Evolutionary conservation across 139 green algal genomes (phyloP), one percentile per base, ranked within the genome.

Genomic region (Pseudopediastrum boryanum): DNA sequence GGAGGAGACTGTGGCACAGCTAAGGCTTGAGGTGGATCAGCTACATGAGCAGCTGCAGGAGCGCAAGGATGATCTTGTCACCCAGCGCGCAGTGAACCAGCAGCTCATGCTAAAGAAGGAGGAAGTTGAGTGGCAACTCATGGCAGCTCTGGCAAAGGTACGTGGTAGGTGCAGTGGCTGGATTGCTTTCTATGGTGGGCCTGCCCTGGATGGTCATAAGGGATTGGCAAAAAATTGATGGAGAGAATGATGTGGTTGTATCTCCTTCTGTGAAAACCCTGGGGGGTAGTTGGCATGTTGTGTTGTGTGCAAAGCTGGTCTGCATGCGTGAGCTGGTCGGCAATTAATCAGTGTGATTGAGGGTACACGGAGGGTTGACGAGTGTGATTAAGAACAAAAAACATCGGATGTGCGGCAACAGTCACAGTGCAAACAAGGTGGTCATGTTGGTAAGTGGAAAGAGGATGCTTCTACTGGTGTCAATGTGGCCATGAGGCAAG

Each of bases 101-200:
- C 76, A 82, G 51, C 76, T 76, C 12, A 75, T 76, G 76, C 46
- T 68, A 29, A 75, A 82, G 65, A 69, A 76, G 38, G 76, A 82
- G 50, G 76, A 82, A 21, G 64, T 76, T 29, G 76, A 82, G 65
- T 75, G 64, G 76, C 74, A 81, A 63, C 62, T 81, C 1, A 74
- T 81, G 74, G 62, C 74, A 66, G 74, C 74, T 2, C 54, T 81
- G n/a, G 74, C 74, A 10, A 42, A 71, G 74, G 59, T 81, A 61
- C 27, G 71, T 23, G 63, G 46, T 16, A 52, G 0, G 16, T 31
- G 29, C 9, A 64, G 58, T 51, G 44, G 38, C 8, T 8, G 48
- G 43, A 2, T 33, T 25, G 4, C 38, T 52, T 59, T 33, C 7
- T 56, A 16, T 54, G 65, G 9, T 56, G 41, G 7, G n/a, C n/a